Evolutionary conservation across 2,329 filamentous ascomycete species (phyloP).

Genomic region (Colletotrichum sp.): DNA sequence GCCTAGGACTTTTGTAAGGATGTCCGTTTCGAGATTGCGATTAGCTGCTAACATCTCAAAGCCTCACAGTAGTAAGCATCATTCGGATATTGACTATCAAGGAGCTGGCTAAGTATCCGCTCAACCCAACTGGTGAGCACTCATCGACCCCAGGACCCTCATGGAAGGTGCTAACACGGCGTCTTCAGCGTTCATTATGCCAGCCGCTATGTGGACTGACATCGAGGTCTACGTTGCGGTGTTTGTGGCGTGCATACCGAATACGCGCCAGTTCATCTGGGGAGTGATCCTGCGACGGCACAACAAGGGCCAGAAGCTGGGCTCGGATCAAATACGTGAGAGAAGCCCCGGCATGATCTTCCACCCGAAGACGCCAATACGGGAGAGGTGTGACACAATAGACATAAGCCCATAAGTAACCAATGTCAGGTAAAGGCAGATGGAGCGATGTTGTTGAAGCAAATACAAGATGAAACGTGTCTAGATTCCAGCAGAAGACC

Average conservation of each 20-base stretch:
- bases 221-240: not conserved
- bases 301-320: not conserved
- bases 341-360: not conserved
- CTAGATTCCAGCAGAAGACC: fast-evolving
- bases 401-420: not conserved
- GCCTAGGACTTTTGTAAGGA: not conserved
- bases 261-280: not conserved
- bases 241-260: not conserved
- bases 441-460: not conserved
- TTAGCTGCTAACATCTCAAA: not conserved
- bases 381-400: not conserved
- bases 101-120: not conserved
- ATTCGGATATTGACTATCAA: not conserved
- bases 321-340: not conserved
- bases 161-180: fast-evolving
- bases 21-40: too few species aligned
- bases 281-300: not conserved
- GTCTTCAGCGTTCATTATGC: not conserved
- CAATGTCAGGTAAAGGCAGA: not conserved
- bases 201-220: slow-evolving; percentile 33
- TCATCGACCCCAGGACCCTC: slow-evolving; percentile 16
- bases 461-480: not conserved
- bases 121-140: not conserved
- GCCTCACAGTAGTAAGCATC: not conserved
- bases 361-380: not conserved